Percentiles rank a stretch among this genome's conserved stretches.
Evolutionary conservation across 345 rosid genomes (phyloP).

Genomic region (Gossypium raimondii): DNA sequence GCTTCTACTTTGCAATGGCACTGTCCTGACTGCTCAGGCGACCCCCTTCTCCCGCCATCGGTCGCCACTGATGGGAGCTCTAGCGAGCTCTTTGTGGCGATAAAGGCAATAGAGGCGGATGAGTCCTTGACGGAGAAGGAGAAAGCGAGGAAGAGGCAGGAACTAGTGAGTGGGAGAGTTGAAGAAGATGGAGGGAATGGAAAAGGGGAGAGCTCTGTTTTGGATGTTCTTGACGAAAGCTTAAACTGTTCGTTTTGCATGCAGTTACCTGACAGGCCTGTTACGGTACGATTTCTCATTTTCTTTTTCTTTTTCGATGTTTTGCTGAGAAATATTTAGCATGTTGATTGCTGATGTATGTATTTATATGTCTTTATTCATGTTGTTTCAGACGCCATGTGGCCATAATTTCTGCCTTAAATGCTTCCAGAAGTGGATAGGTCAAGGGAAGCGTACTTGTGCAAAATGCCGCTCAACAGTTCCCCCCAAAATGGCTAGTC

Average conservation of each 20-base stretch:
- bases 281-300: conserved; percentile 25
- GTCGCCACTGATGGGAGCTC: neutral
- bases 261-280: conserved; percentile 39
- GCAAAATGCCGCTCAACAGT: conserved; percentile 48
- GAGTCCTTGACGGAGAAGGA: conserved; percentile 31
- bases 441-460: conserved; percentile 44
- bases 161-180: conserved; percentile 34
- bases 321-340: neutral
- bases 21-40: conserved; percentile 60
- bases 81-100: conserved; percentile 23
- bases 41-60: conserved; percentile 6
- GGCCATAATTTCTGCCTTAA: conserved; percentile 65
- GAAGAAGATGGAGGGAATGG: conserved; percentile 12
- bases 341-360: neutral
- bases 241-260: conserved; percentile 38
- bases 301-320: neutral
- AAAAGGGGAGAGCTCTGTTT: conserved; percentile 3
- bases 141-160: conserved; percentile 46
- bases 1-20: conserved; percentile 46
- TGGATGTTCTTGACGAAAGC: conserved; percentile 26
- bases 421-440: conserved; percentile 62
- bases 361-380: neutral
- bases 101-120: conserved; percentile 45
- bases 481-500: conserved; percentile 45
- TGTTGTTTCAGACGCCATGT: conserved; percentile 53